Evolutionary conservation across 2,329 filamentous ascomycete species (phyloP).

Genomic region (Fusarium temperatum): DNA sequence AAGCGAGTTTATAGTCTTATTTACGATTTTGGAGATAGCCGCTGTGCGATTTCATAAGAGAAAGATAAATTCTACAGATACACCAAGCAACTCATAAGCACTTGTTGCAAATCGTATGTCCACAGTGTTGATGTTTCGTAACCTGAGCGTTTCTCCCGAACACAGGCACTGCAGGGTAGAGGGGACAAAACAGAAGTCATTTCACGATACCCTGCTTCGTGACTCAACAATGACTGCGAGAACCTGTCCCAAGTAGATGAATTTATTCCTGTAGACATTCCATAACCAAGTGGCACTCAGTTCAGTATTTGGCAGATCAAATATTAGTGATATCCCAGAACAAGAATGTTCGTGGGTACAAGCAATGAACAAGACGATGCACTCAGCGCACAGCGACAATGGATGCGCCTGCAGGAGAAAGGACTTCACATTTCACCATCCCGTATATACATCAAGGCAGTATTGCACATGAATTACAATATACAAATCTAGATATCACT

Average conservation of each 20-base stretch:
- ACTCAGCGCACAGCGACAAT: too few species aligned
- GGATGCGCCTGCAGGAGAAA: not conserved
- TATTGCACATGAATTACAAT: too few species aligned
- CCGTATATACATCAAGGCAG: too few species aligned
- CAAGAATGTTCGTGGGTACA: too few species aligned
- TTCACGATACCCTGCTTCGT: rapidly evolving
- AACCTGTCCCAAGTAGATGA: rapidly evolving
- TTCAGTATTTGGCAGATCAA: too few species aligned
- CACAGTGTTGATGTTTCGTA: not conserved
- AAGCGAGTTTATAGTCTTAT: not conserved
- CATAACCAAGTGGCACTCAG: not conserved
- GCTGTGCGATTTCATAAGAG: rapidly evolving
- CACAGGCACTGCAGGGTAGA: not conserved
- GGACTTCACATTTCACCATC: not conserved
- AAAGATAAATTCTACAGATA: rapidly evolving
- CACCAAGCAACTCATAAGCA: not conserved
- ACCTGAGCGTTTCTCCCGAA: not conserved
- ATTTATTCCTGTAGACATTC: not conserved
- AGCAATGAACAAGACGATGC: rapidly evolving
- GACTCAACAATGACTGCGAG: too few species aligned
- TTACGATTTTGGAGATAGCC: too few species aligned
- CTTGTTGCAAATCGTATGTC: too few species aligned
- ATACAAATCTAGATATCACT: not conserved
- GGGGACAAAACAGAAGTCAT: rapidly evolving
- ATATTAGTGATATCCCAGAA: not conserved